Conservation (phyloP, 768 basidiomycete species). For the Kwoniella shandongensis region DNA sequence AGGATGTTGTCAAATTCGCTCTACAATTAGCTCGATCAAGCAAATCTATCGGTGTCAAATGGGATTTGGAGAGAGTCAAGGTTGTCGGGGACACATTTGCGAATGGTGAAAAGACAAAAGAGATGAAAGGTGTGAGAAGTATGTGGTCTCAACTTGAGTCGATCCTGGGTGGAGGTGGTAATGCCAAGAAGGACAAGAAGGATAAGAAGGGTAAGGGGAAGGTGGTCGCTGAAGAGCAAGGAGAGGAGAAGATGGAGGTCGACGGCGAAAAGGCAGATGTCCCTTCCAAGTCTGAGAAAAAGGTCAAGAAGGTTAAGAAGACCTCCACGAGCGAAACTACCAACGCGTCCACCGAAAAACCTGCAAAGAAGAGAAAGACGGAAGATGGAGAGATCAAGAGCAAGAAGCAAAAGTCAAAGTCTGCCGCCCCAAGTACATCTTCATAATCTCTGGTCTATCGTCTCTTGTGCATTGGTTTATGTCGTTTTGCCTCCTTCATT, state of each 20-base stretch:
- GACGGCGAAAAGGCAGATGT: slow-evolving; percentile 3
- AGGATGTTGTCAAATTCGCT: slow-evolving; percentile 74
- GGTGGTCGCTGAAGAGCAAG: neutral
- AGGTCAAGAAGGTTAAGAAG: neutral
- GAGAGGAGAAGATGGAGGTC: slow-evolving; percentile 15
- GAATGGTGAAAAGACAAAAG: slow-evolving; percentile 63
- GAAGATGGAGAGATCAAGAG: slow-evolving; percentile 1
- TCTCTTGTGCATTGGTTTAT: neutral
- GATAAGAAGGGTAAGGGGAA: slow-evolving; percentile 16
- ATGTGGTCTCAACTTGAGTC: slow-evolving; percentile 66
- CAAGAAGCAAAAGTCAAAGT: slow-evolving; percentile 4
- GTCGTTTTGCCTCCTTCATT: neutral
- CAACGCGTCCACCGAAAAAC: neutral
- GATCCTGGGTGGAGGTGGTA: slow-evolving; percentile 35
- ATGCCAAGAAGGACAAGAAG: slow-evolving; percentile 25
- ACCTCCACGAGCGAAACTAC: neutral
- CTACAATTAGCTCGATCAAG: slow-evolving; percentile 67
- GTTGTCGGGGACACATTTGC: slow-evolving; percentile 58
- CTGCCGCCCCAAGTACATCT: neutral
- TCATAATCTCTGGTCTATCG: neutral
- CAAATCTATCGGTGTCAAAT: slow-evolving; percentile 58
- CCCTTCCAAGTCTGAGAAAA: neutral
- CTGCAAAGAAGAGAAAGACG: slow-evolving; percentile 1
- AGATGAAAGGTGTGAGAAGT: slow-evolving; percentile 63
- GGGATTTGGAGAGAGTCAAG: slow-evolving; percentile 66